Percentiles rank a stretch among this genome's conserved stretches.
Evolutionary conservation across 2,329 filamentous ascomycete species (phyloP).

Genomic region (Plenodomus lindquistii): DNA sequence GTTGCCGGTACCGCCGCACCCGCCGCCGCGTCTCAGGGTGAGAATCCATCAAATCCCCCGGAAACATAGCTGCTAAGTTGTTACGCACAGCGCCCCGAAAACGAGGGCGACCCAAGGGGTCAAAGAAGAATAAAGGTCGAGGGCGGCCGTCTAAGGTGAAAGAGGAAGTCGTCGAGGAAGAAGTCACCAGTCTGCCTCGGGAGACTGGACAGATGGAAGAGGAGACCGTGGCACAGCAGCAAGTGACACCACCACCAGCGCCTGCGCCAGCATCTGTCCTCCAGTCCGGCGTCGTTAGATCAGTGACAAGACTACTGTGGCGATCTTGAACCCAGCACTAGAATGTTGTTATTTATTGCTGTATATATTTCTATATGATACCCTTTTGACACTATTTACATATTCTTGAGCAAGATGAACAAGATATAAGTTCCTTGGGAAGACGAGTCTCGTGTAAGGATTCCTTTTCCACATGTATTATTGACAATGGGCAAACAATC

Average conservation of each 20-base stretch:
- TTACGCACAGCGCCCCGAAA: slow-evolving; percentile 2
- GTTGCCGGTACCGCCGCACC: background rate
- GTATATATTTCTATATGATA: no score
- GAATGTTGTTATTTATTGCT: no score
- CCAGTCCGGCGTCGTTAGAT: background rate
- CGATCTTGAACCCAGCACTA: background rate
- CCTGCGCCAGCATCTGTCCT: background rate
- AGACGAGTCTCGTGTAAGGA: no score
- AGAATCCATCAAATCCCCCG: slow-evolving; percentile 6
- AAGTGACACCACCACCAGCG: slow-evolving; percentile 4
- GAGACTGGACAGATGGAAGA: no score
- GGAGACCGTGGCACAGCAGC: background rate
- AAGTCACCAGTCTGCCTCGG: background rate
- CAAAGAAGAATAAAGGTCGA: background rate
- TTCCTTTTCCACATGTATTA: no score
- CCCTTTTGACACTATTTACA: no score
- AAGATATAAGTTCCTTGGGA: no score
- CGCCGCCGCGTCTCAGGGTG: slow-evolving; percentile 6
- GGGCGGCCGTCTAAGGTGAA: background rate
- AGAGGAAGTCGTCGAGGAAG: background rate
- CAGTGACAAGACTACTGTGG: background rate
- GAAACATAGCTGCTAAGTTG: slow-evolving; percentile 8
- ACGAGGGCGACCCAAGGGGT: slow-evolving; percentile 7
- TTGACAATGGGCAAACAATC: no score
- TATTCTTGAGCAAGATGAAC: no score